phyloP scores from a whole-genome alignment of 2,329 filamentous ascomycete genomes.

The Penicillium olsonii region DNA sequence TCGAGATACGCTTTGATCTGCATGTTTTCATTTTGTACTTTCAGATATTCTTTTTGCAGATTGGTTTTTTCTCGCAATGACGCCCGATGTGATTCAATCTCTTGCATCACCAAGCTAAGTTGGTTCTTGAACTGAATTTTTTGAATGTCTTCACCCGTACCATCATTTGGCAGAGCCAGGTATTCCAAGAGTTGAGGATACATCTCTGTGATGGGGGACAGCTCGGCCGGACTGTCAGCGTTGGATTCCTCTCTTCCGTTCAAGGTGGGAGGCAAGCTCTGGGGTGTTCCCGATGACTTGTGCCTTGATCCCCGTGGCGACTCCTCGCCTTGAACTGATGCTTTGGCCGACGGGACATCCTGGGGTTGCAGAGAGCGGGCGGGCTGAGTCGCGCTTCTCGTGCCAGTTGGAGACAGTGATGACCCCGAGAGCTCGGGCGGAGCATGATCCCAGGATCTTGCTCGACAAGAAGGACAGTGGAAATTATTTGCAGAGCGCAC shows the following conservation, averaged over 20 bases:
- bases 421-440: slow-evolving; percentile 15
- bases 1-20: slow-evolving; percentile 23
- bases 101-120: slow-evolving; percentile 24
- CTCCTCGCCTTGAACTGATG: background rate
- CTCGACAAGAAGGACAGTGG: slow-evolving; percentile 29
- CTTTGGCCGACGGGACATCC: background rate
- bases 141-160: slow-evolving; percentile 9
- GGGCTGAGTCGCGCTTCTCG: slow-evolving; percentile 14
- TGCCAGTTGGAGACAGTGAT: slow-evolving; percentile 9
- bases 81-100: slow-evolving; percentile 22
- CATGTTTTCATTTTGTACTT: slow-evolving; percentile 25
- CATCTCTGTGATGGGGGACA: slow-evolving; percentile 12
- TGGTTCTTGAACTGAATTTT: slow-evolving; percentile 22
- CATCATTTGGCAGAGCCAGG: slow-evolving; percentile 13
- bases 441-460: slow-evolving; percentile 24
- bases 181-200: slow-evolving; percentile 16
- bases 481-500: slow-evolving; percentile 18
- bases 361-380: background rate
- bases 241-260: slow-evolving; percentile 1
- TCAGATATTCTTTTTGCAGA: slow-evolving; percentile 25
- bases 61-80: slow-evolving; percentile 19
- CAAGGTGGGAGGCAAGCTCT: background rate
- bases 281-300: background rate
- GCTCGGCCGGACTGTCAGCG: background rate
- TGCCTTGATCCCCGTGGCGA: background rate